These are phyloP conservation scores for Diaporthe sp. DNA, from an alignment of 2,329 filamentous ascomycete species.

Conservation along the genomic window DNA sequence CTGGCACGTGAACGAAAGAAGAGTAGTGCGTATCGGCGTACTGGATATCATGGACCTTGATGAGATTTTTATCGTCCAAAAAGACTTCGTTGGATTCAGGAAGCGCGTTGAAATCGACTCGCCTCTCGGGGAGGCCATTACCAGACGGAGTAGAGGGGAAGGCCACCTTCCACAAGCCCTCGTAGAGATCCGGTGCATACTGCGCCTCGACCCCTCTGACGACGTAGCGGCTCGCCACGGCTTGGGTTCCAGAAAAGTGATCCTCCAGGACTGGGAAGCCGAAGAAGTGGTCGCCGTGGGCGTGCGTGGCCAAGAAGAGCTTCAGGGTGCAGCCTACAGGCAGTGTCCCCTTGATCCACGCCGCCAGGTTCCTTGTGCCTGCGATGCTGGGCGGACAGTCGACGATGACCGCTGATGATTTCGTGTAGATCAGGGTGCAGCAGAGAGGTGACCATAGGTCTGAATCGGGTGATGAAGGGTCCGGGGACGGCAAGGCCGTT, in stretches of 20 bases:
- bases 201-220: neutral
- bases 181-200: conserved; percentile 11
- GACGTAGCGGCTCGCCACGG: conserved; percentile 15
- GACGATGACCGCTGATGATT: neutral
- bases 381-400: conserved; percentile 17
- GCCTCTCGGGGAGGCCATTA: neutral
- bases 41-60: neutral
- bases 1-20: conserved; percentile 10
- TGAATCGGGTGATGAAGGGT: neutral
- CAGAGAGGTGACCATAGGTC: neutral
- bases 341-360: conserved; percentile 10
- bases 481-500: neutral
- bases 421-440: conserved; percentile 5
- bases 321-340: neutral
- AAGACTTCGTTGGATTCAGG: neutral
- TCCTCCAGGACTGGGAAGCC: conserved; percentile 24
- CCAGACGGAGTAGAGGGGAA: neutral
- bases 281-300: conserved; percentile 29
- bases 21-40: conserved; percentile 4
- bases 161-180: neutral
- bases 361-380: neutral
- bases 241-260: neutral
- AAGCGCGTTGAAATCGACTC: neutral
- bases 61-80: neutral
- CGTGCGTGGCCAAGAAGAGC: conserved; percentile 9